Evolutionary conservation across 495 filamentous ascomycete species (phyloP).

Genomic region (Thermochaetoides thermophila): DNA sequence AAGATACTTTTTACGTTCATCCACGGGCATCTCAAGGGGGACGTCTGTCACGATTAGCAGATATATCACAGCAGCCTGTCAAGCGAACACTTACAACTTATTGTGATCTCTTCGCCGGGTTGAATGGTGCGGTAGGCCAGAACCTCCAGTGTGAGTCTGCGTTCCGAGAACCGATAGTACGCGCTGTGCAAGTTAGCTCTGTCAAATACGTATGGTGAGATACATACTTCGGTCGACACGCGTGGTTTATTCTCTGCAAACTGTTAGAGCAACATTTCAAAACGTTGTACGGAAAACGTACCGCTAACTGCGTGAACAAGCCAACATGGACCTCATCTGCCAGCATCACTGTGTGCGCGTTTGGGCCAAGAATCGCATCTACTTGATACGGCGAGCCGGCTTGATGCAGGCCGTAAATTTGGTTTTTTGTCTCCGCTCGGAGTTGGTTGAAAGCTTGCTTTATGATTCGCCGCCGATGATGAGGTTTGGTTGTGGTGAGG

Average conservation of each 20-base stretch:
- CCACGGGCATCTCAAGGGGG: constrained; percentile 14
- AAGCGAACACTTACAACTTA: constrained; percentile 22
- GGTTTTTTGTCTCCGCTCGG: constrained; percentile 15
- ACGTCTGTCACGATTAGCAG: constrained; percentile 12
- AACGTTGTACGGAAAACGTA: constrained; percentile 6
- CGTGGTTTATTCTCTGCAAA: constrained; percentile 27
- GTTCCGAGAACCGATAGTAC: constrained; percentile 22
- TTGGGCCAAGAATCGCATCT: constrained; percentile 26
- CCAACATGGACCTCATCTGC: constrained; percentile 19
- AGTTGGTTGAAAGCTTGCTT: constrained; percentile 22
- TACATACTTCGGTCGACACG: constrained; percentile 29
- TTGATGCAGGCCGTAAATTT: constrained; percentile 12
- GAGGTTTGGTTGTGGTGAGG: constrained; percentile 14
- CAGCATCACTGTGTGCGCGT: constrained; percentile 20
- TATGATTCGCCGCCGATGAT: constrained; percentile 18
- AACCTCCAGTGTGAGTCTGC: constrained; percentile 21
- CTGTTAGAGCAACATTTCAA: background rate
- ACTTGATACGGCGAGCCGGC: constrained; percentile 16
- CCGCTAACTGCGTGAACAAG: constrained; percentile 23
- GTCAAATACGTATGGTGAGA: background rate
- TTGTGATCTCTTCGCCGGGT: constrained; percentile 25
- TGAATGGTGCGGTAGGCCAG: constrained; percentile 25
- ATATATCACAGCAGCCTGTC: background rate
- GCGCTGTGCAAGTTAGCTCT: constrained; percentile 15
- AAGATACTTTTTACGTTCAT: constrained; percentile 16